Percentiles rank a stretch among this genome's conserved stretches.
Evolutionary conservation across 257 asterid genomes (phyloP).

Genomic region (Fraxinus americana): DNA sequence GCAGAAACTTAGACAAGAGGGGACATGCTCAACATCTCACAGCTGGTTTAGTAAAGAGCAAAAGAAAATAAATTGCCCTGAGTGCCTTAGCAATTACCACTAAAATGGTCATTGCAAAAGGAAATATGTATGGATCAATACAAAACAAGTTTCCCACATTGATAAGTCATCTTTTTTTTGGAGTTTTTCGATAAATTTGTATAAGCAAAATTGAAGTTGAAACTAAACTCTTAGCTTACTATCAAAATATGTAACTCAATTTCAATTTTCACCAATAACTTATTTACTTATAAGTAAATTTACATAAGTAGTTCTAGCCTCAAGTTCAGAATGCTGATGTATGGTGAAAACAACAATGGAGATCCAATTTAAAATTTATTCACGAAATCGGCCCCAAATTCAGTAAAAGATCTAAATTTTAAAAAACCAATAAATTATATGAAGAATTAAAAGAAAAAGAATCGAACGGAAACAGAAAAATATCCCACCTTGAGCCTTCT

Average conservation of each 20-base stretch:
- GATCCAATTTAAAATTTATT: not conserved
- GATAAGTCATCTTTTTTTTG: no score
- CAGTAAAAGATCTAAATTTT: not conserved
- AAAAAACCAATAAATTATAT: not conserved
- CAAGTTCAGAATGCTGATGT: not conserved
- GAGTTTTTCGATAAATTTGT: not conserved
- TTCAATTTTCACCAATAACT: not conserved
- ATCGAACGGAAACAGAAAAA: not conserved
- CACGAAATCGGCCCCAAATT: not conserved
- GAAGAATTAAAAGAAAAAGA: not conserved
- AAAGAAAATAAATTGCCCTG: no score
- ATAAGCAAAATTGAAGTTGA: not conserved
- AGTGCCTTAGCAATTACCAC: no score
- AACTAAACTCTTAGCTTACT: not conserved
- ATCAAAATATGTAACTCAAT: no score
- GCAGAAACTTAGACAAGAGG: not conserved
- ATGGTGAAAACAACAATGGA: not conserved
- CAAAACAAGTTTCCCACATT: no score
- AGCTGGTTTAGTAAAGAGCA: no score
- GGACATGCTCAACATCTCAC: not conserved
- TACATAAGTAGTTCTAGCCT: conserved; percentile 16
- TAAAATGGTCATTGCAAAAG: no score
- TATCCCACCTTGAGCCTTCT: conserved; percentile 79
- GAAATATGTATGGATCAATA: no score
- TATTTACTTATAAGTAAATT: not conserved